Percentiles rank a stretch among this genome's conserved stretches.
Evolutionary conservation across 2,329 filamentous ascomycete species (phyloP).

Genomic region (Colletotrichum scovillei): DNA sequence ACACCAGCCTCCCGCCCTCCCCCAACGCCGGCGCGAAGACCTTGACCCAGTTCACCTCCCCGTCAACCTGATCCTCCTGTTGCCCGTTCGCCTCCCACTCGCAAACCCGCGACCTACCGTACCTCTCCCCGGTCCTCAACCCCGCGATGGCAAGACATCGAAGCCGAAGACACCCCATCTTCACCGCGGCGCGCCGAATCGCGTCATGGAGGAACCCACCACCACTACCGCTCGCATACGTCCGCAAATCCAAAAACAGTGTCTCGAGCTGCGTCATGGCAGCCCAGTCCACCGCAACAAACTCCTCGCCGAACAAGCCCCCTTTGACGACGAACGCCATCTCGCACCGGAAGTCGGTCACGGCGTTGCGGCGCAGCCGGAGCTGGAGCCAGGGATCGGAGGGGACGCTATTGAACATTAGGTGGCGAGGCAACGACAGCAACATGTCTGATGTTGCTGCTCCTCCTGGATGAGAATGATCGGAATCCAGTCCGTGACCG

Average conservation of each 20-base stretch:
- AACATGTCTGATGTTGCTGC: neutral
- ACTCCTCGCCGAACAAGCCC: neutral
- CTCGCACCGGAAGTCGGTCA: neutral
- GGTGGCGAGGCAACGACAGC: neutral
- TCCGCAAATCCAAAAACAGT: conserved; percentile 28
- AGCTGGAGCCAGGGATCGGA: conserved; percentile 12
- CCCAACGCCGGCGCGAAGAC: conserved; percentile 27
- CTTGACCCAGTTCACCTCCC: conserved; percentile 31
- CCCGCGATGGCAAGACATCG: conserved; percentile 22
- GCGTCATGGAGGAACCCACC: neutral
- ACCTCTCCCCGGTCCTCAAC: neutral
- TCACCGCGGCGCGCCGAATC: conserved; percentile 14
- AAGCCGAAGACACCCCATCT: conserved; percentile 26
- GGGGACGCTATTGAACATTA: conserved; percentile 24
- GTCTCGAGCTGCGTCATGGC: conserved; percentile 26
- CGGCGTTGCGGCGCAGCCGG: conserved; percentile 7
- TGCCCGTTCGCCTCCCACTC: too few species aligned
- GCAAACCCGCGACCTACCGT: too few species aligned
- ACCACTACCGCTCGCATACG: neutral
- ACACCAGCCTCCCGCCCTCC: conserved; percentile 23
- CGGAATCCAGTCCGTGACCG: neutral
- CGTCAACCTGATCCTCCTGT: too few species aligned
- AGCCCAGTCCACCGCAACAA: conserved; percentile 12
- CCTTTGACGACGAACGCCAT: conserved; percentile 18
- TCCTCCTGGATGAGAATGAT: neutral